Conservation (phyloP, 2,329 filamentous ascomycete genomes). For the Alternaria ethzedia region DNA sequence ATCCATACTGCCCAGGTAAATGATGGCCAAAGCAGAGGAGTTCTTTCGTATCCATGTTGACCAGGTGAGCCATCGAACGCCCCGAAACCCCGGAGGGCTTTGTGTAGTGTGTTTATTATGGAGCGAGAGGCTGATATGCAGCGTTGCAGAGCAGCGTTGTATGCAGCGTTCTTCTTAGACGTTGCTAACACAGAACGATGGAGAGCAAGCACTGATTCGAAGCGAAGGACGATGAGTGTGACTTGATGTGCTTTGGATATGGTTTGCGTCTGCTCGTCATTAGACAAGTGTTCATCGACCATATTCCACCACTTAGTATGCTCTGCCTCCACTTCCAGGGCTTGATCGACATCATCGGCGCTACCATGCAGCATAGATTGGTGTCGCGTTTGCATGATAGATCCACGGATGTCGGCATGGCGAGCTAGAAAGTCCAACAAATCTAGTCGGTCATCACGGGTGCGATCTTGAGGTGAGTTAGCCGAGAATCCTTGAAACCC, state of each 20-base stretch:
- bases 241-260: slow-evolving; percentile 31
- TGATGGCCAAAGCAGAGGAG: slow-evolving; percentile 32
- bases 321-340: slow-evolving; percentile 28
- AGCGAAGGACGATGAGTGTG: slow-evolving; percentile 30
- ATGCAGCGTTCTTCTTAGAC: slow-evolving; percentile 26
- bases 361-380: slow-evolving; percentile 12
- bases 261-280: slow-evolving; percentile 11
- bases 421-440: slow-evolving; percentile 31
- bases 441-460: slow-evolving; percentile 24
- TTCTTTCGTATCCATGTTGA: slow-evolving; percentile 26
- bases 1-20: slow-evolving; percentile 38
- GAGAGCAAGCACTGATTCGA: slow-evolving; percentile 30
- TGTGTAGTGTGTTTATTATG: slow-evolving; percentile 33
- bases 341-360: slow-evolving; percentile 13
- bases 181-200: slow-evolving; percentile 31
- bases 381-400: slow-evolving; percentile 30
- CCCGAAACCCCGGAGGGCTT: slow-evolving; percentile 28
- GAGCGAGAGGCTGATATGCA: slow-evolving; percentile 33
- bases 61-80: slow-evolving; percentile 32
- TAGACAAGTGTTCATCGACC: slow-evolving; percentile 32
- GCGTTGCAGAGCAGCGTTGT: slow-evolving; percentile 30
- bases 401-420: slow-evolving; percentile 29
- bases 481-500: background rate
- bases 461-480: slow-evolving; percentile 1
- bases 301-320: slow-evolving; percentile 36